Base-by-base conservation (phyloP, 73 alveolate species). In the Halteria grandinella region DNA sequence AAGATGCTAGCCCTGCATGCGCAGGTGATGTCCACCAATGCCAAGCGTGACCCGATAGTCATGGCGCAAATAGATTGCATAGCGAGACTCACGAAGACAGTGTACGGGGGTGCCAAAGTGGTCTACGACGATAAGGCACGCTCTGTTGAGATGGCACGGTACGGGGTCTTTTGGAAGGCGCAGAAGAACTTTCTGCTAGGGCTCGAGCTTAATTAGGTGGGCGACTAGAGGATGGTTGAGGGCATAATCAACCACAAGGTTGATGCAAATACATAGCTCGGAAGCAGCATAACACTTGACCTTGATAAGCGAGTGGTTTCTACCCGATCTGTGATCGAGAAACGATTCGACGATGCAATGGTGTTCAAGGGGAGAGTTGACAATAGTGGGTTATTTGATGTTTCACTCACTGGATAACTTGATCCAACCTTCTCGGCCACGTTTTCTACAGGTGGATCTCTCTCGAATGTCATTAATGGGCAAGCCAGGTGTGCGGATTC, bases 91-190 rank as follows among this genome's bases (percentile, higher is more conserved):
- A 18, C n/a, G 31, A 62, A 25, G 44, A 4, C 18, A 6, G 17
- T 62, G 15, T 62, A 62, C 25, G 78, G 44, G 3, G 78, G 78
- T 10, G 78, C 62, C 15, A 44, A 36, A 39, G 20, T 62, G 12
- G 24, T 41, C 27, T 62, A 39, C 43, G 60, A 62, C 27, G 78
- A 62, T 62, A 62, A 62, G 23, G 78, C 78, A 5, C 36, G 40
- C 6, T 6, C 43, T 5, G 32, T 62, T 17, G 41, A 25, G 5
- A 14, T 39, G n/a, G 14, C 49, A 7, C 23, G 25, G 23, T 62
- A 41, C 24, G 78, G 78, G 7, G 49, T 62, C 48, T 62, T 62
- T 45, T 62, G 39, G 40, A 36, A 23, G 41, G 43, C 28, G 20
- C 4, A 21, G 3, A 36, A 40, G 48, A 18, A 20, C 5, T 62